Percentiles rank a stretch among this genome's conserved stretches.
Evolutionary conservation across 345 rosid species (phyloP).

Genomic region (Angophora floribunda): DNA sequence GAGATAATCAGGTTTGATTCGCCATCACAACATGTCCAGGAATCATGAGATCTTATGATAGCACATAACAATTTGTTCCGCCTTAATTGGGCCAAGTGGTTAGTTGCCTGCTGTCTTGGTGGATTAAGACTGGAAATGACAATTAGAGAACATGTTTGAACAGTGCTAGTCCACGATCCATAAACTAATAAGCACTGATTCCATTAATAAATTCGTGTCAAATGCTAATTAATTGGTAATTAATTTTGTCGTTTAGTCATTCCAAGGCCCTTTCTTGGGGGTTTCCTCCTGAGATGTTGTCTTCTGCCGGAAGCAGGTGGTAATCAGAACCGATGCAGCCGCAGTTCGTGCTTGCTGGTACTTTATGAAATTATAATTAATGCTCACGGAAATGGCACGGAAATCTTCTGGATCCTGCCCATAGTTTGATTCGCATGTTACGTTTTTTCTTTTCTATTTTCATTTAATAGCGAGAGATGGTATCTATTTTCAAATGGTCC

Average conservation of each 20-base stretch:
- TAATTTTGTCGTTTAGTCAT: not conserved
- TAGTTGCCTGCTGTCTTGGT: not conserved
- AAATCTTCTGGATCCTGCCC: not conserved
- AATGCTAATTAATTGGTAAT: not conserved
- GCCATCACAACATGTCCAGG: not conserved
- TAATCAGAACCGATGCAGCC: not conserved
- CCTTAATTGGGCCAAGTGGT: not conserved
- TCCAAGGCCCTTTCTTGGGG: not conserved
- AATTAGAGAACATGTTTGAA: not conserved
- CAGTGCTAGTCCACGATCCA: not conserved
- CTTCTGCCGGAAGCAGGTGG: not conserved
- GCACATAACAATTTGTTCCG: not conserved
- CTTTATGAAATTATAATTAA: not conserved
- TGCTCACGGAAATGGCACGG: not conserved
- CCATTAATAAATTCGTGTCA: not conserved
- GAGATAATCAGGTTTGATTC: not conserved
- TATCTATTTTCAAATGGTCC: not conserved
- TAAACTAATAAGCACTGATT: not conserved
- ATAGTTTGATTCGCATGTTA: not conserved
- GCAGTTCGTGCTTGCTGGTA: not conserved
- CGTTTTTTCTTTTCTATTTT: not conserved
- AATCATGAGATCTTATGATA: not conserved
- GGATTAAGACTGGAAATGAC: not conserved
- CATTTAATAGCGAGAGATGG: not conserved
- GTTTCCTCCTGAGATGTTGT: not conserved